These are phyloP conservation scores for Trichoderma breve DNA, from an alignment of 2,329 filamentous ascomycete species.

Conservation along the genomic window DNA sequence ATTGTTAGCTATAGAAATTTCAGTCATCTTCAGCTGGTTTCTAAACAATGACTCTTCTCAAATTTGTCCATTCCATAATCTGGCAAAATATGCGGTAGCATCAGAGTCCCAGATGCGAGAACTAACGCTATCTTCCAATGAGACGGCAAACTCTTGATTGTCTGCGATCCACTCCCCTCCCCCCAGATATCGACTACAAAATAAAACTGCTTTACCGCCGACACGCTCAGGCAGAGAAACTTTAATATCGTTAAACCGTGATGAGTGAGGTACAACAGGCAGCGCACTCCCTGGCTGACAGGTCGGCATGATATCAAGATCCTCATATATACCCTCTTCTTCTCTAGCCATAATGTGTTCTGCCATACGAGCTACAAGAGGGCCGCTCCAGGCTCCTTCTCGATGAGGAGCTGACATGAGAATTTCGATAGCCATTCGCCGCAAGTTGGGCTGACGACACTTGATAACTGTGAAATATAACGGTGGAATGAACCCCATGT, in stretches of 20 bases:
- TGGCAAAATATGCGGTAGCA: not conserved
- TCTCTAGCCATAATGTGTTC: slow-evolving; percentile 19
- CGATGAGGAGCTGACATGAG: slow-evolving; percentile 22
- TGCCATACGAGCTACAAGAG: slow-evolving; percentile 22
- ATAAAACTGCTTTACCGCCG: not conserved
- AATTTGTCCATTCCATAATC: not conserved
- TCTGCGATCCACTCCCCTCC: not conserved
- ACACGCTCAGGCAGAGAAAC: slow-evolving; percentile 4
- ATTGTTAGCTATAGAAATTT: not conserved
- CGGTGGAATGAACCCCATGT: slow-evolving; percentile 33
- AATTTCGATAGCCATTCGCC: slow-evolving; percentile 28
- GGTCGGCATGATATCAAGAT: not conserved
- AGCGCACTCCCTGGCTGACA: not conserved
- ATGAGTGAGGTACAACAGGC: not conserved
- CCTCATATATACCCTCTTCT: slow-evolving; percentile 10
- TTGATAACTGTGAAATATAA: slow-evolving; percentile 34
- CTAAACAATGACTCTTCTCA: not conserved
- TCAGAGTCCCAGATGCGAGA: not conserved
- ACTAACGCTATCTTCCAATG: not conserved
- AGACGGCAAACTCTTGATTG: not conserved
- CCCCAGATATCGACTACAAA: not conserved
- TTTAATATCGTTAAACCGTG: not conserved
- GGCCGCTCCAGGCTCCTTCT: slow-evolving; percentile 29
- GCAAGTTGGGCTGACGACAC: slow-evolving; percentile 33
- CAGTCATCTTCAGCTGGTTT: not conserved